phyloP scores from a whole-genome alignment of 2,329 filamentous ascomycete species.

The Fusarium duplospermum region DNA sequence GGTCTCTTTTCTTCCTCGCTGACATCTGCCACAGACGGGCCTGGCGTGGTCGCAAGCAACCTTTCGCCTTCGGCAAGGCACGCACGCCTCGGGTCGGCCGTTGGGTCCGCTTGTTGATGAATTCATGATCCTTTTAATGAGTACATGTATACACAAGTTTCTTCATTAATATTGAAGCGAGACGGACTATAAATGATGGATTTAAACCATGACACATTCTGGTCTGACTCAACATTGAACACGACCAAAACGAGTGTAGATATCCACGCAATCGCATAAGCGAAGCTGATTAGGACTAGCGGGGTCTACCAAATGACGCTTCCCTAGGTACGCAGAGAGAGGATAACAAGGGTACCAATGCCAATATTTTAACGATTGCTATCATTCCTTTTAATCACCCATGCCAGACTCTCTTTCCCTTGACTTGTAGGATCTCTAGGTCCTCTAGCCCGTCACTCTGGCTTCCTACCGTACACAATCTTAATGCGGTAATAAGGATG shows the following conservation, averaged over 20 bases:
- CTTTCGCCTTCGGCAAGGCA: constrained; percentile 23
- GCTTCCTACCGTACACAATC: background rate
- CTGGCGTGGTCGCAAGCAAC: constrained; percentile 51
- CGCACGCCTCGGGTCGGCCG: background rate
- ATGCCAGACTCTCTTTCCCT: background rate
- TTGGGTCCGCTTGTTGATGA: background rate
- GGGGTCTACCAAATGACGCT: background rate
- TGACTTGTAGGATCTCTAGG: background rate
- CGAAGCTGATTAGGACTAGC: background rate
- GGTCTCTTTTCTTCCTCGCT: background rate
- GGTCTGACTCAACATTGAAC: background rate
- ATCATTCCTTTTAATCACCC: background rate
- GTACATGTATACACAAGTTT: background rate
- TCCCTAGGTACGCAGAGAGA: background rate
- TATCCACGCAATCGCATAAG: background rate
- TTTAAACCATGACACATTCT: background rate
- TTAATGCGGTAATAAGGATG: background rate
- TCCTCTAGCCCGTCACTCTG: background rate
- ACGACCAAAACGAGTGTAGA: background rate
- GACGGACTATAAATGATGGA: background rate
- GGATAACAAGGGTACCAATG: background rate
- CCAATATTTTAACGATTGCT: background rate
- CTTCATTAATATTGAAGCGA: background rate
- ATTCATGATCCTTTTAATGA: background rate
- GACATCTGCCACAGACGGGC: constrained; percentile 51